A percentile compares a stretch with the other conserved stretches of the same genome.
Evolutionary conservation across 495 filamentous ascomycete species (phyloP).

Genomic region (Arthonia radiata): DNA sequence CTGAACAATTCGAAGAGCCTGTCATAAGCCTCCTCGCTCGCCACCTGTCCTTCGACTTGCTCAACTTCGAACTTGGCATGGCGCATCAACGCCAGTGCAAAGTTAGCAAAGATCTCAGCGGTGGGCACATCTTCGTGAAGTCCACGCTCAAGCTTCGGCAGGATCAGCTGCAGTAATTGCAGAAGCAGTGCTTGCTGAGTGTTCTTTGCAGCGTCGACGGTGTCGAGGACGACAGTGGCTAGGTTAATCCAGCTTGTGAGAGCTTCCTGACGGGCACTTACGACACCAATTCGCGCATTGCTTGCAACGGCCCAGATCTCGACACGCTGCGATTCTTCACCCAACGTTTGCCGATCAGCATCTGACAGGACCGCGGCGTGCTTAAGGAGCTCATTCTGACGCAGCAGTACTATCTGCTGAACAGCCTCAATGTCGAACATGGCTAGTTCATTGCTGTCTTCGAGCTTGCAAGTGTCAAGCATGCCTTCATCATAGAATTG

Average conservation of each 20-base stretch:
- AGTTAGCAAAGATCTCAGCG: conserved; percentile 45
- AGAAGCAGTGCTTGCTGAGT: conserved; percentile 50
- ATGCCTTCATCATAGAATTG: conserved; percentile 34
- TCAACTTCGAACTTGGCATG: conserved; percentile 34
- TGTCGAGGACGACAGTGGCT: conserved; percentile 49
- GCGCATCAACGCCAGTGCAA: conserved; percentile 53
- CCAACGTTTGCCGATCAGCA: conserved; percentile 28
- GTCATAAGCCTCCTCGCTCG: conserved; percentile 56
- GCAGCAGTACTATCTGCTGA: conserved; percentile 33
- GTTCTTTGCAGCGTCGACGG: conserved; percentile 43
- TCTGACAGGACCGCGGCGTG: conserved; percentile 24
- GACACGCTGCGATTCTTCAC: conserved; percentile 29
- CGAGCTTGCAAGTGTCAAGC: conserved; percentile 29
- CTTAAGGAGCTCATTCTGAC: conserved; percentile 25
- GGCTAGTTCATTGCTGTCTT: conserved; percentile 18
- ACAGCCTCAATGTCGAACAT: conserved; percentile 35
- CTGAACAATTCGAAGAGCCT: conserved; percentile 82
- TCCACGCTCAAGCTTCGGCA: conserved; percentile 59
- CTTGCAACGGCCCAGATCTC: conserved; percentile 30
- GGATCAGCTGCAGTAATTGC: conserved; percentile 58
- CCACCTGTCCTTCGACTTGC: conserved; percentile 10
- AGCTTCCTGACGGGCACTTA: conserved; percentile 31
- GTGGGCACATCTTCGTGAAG: conserved; percentile 36
- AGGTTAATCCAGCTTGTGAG: conserved; percentile 64
- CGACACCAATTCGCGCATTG: conserved; percentile 39